phyloP scores from a whole-genome alignment of 805 yeast species.

The Candida caryicola region DNA sequence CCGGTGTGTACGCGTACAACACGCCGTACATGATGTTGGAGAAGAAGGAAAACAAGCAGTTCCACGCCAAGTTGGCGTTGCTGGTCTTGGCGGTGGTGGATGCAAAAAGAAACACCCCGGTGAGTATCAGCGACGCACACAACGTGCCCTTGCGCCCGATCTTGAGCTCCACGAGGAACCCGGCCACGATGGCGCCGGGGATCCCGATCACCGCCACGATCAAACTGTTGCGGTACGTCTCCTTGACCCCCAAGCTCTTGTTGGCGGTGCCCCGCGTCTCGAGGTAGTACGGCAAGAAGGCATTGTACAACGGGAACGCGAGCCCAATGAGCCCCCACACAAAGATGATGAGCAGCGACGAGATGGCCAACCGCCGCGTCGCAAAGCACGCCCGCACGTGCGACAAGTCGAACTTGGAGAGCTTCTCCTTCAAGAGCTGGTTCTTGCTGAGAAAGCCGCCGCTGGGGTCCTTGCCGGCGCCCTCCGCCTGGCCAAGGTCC shows the following conservation, averaged over 20 bases:
- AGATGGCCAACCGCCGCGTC: constrained; percentile 40
- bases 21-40: constrained; percentile 58
- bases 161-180: constrained; percentile 28
- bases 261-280: constrained; percentile 37
- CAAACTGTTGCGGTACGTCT: constrained; percentile 31
- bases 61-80: constrained; percentile 44
- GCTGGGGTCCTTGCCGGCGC: constrained; percentile 11
- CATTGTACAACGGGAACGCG: constrained; percentile 55
- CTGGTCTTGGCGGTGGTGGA: constrained; percentile 60
- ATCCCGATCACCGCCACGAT: constrained; percentile 32
- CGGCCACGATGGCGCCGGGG: constrained; percentile 34
- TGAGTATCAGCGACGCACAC: constrained; percentile 47
- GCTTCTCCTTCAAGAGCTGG: constrained; percentile 24
- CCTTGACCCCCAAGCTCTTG: constrained; percentile 27
- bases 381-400: constrained; percentile 50
- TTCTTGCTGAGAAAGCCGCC: constrained; percentile 8
- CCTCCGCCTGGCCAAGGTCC: constrained; percentile 6
- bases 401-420: constrained; percentile 23
- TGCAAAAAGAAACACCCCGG: constrained; percentile 59
- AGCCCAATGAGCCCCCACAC: constrained; percentile 60
- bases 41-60: constrained; percentile 45
- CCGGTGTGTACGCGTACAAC: constrained; percentile 66
- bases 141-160: constrained; percentile 60
- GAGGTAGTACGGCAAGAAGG: constrained; percentile 52
- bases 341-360: constrained; percentile 39